Evolutionary conservation across 106 monocot genomes (phyloP).

Genomic region (Gastrodia elata): DNA sequence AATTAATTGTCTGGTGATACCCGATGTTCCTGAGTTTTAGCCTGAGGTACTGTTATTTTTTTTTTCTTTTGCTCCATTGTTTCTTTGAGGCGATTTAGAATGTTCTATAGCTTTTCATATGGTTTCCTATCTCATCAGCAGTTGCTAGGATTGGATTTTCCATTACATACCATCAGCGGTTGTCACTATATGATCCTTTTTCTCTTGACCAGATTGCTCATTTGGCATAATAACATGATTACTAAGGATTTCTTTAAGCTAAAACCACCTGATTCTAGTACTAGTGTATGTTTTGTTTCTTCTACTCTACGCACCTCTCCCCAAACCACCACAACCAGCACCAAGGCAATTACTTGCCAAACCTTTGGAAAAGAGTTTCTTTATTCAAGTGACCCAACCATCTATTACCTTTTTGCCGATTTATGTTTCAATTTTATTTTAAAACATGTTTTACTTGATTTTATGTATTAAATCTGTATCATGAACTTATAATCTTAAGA

Average conservation of each 20-base stretch:
- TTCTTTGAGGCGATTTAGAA: no score
- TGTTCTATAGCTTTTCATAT: no score
- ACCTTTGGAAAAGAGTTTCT: neutral
- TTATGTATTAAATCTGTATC: neutral
- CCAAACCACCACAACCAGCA: neutral
- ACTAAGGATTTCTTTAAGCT: neutral
- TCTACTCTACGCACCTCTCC: neutral
- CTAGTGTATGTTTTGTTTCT: neutral
- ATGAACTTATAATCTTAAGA: neutral
- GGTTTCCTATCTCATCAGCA: no score
- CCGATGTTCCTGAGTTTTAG: neutral
- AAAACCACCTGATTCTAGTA: neutral
- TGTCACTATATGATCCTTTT: neutral
- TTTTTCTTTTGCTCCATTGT: no score
- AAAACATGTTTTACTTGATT: neutral
- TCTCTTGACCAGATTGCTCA: neutral
- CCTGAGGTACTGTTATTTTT: neutral
- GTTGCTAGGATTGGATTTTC: no score
- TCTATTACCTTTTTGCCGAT: neutral
- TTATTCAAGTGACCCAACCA: neutral
- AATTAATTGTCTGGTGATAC: neutral
- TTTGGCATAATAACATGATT: neutral
- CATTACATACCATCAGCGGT: no score
- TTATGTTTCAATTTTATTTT: neutral
- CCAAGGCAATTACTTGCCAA: neutral